Base-by-base conservation (phyloP, 768 basidiomycete genomes). In the Amanita pallidorosea region DNA sequence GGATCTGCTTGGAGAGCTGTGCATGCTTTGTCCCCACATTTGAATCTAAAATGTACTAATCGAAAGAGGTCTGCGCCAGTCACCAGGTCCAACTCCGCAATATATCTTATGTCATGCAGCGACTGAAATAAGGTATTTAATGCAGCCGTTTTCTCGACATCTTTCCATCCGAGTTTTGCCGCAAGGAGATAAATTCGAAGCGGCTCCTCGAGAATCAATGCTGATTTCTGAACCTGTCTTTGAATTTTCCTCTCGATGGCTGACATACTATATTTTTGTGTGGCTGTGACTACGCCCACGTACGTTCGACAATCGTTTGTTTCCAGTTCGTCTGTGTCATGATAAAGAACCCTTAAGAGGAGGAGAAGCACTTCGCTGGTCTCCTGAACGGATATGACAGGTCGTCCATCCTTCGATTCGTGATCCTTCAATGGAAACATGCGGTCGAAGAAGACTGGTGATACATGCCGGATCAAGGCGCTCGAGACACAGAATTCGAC, bases 401-500 rank as follows among this genome's bases (percentile, higher is more conserved):
- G 52, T 25, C 7, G 31, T 22, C 40, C 49, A 37, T 55, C 42
- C 11, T 42, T 51, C 34, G 25, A 54, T 33, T 52, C 44, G 11
- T 33, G 15, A 49, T 46, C 27, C 45, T 49, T 15, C n/a, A 62
- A 25, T 1, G 59, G 36, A 40, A 66, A 58, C 65, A 68, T 67
- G 31, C 52, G 57, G 20, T 50, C 52, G n/a, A n/a, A n/a, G 49
- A 69, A 70, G 12, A 66, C 49, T 7, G 65, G 59, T 1, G 70
- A 70, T 4, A 59, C 55, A 7, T 62, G 34, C 7, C 62, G 55
- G 4, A 70, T 56, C 1, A 68, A 50, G 17, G 49, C 36, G 45
- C 61, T 60, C 42, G 55, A 55, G 29, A 64, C 58, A 23, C 53
- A 57, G 54, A 68, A 67, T 45, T 70, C 58, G 38, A 65, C 47